These are phyloP conservation scores for Corynascus novoguineensis DNA, from an alignment of 495 filamentous ascomycete genomes.

Conservation along the genomic window DNA sequence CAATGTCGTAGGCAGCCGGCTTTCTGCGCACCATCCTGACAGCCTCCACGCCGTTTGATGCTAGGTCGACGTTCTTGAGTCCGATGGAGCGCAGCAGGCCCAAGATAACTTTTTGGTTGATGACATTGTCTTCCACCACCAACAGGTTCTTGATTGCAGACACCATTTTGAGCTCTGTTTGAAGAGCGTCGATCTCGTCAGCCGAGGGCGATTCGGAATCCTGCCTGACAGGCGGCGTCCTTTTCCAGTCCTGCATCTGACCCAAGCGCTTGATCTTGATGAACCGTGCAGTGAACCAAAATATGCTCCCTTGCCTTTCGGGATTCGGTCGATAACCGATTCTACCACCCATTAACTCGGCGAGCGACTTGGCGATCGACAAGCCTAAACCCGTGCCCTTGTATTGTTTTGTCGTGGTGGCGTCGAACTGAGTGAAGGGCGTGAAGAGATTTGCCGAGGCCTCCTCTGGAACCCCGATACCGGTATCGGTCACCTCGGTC, in stretches of 20 bases:
- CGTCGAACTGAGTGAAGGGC: conserved; percentile 75
- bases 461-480: conserved; percentile 62
- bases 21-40: conserved; percentile 48
- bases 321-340: conserved; percentile 55
- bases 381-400: conserved; percentile 75
- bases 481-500: conserved; percentile 68
- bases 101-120: conserved; percentile 60
- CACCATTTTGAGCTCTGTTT: conserved; percentile 17
- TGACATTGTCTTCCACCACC: conserved; percentile 55
- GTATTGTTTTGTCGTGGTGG: conserved; percentile 68
- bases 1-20: conserved; percentile 47
- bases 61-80: conserved; percentile 49
- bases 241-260: conserved; percentile 27
- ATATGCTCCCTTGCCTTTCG: conserved; percentile 49
- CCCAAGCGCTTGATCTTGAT: conserved; percentile 37
- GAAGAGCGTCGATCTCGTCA: conserved; percentile 19
- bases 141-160: conserved; percentile 45
- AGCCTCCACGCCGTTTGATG: conserved; percentile 53
- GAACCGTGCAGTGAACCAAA: conserved; percentile 55
- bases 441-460: conserved; percentile 66
- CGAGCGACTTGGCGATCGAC: conserved; percentile 70
- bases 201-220: conserved; percentile 8
- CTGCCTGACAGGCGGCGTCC: conserved; percentile 5
- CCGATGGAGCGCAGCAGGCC: conserved; percentile 52
- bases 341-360: conserved; percentile 63